Evolutionary conservation across 2,329 filamentous ascomycete genomes (phyloP), one percentile per base, ranked within the genome.

Genomic region (Botrytis aclada): DNA sequence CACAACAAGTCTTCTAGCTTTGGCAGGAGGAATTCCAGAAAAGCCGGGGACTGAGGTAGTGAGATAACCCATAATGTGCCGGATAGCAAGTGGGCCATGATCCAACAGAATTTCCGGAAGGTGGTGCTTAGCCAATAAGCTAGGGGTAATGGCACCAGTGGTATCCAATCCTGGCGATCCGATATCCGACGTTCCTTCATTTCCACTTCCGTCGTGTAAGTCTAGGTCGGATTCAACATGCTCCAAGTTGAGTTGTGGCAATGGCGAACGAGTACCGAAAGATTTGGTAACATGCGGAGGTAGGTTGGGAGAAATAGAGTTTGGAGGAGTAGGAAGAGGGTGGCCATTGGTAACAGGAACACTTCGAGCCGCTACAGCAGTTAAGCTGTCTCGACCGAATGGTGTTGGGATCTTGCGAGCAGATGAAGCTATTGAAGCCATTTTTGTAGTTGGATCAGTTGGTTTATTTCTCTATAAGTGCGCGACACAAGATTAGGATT

Each of bases 41-140:
- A 97, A 98, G 75, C 95, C 96, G 39, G 96, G 95, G 18, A 99
- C 93, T 22, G 93, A 93, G 66, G 95, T 95, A 54, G 94, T 97
- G 80, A 99, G 87, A 83, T 97, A 95, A 76, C 93, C 93, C 89
- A 97, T 97, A 81, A 99, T 92, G 83, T 98, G 93, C 79, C 95
- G 93, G 82, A 99, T 98, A 70, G 96, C 94, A 82, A 97, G 84
- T 67, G 96, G 95, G 37, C 95, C 96, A 80, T 98, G 92, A 81
- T 91, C 90, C 75, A 98, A 87, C 80, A 99, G 87, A 82, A 98
- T 97, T 78, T 93, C 92, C 3, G 95, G 95, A 74, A 99, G 88
- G 82, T 98, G 92, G 82, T 95, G 89, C 83, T 93, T 96, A 79
- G 95, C 94, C 77, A 99, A 87, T 86, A 98, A 89, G 80, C 86